A percentile compares a stretch with the other conserved stretches of the same genome.
phyloP scores from a whole-genome alignment of 371 early-diverging fungal genomes.

The Rhizopus microsporus region DNA sequence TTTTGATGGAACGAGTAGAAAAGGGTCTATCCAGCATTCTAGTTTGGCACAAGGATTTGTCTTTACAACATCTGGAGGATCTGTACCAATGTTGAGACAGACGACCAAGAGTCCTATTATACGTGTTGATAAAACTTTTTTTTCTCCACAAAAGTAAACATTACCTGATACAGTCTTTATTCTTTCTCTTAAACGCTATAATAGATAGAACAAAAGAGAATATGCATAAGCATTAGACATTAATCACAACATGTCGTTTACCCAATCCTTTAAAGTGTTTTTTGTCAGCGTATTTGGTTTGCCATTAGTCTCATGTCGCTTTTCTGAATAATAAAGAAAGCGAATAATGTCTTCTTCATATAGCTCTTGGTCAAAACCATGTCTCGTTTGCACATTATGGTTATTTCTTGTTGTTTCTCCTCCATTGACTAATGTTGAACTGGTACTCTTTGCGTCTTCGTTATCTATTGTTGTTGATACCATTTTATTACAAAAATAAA shows the following conservation, averaged over 20 bases:
- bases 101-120: slow-evolving; percentile 70
- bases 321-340: slow-evolving; percentile 62
- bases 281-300: slow-evolving; percentile 24
- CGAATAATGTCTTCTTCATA: slow-evolving; percentile 60
- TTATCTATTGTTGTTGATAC: slow-evolving; percentile 24
- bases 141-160: neutral
- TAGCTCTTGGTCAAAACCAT: slow-evolving; percentile 58
- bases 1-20: slow-evolving; percentile 73
- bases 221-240: neutral
- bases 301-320: slow-evolving; percentile 56
- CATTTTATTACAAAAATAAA: slow-evolving; percentile 3
- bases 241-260: slow-evolving; percentile 14
- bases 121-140: neutral
- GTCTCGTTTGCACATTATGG: slow-evolving; percentile 38
- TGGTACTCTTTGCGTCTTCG: slow-evolving; percentile 63
- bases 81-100: slow-evolving; percentile 95
- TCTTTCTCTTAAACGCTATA: slow-evolving; percentile 46
- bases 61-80: slow-evolving; percentile 93
- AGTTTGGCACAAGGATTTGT: slow-evolving; percentile 89
- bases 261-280: slow-evolving; percentile 45
- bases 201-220: too few species aligned
- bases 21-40: slow-evolving; percentile 96
- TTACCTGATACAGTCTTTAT: slow-evolving; percentile 55
- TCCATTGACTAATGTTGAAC: slow-evolving; percentile 63
- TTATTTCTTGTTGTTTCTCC: slow-evolving; percentile 36